A percentile compares a stretch with the other conserved stretches of the same genome.
Conservation (phyloP, 2,329 filamentous ascomycete species). For the Thelonectria rubi region DNA sequence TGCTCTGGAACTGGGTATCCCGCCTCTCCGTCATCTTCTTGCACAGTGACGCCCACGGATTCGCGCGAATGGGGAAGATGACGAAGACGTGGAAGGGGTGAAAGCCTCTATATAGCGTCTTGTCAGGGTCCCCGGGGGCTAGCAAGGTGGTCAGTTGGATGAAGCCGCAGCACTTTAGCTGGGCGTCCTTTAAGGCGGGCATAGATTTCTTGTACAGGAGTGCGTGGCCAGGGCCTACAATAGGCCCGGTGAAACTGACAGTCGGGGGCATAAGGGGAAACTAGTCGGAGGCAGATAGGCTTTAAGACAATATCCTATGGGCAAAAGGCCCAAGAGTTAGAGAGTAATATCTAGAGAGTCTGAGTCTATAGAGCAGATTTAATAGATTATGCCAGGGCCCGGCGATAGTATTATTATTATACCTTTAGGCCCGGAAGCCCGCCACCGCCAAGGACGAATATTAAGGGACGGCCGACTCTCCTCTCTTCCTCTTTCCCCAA, state of each 20-base stretch:
- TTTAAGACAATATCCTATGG: neutral
- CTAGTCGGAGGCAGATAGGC: no score
- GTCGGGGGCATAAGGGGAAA: constrained; percentile 1
- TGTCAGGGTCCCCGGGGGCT: neutral
- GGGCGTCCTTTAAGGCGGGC: neutral
- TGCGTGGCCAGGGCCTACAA: neutral
- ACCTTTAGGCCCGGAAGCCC: no score
- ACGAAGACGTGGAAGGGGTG: constrained; percentile 5
- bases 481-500: no score
- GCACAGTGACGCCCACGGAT: neutral
- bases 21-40: constrained; percentile 6
- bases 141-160: neutral
- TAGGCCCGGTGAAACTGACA: neutral
- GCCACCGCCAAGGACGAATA: no score
- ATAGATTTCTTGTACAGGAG: neutral
- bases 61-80: constrained; percentile 1
- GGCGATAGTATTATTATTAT: no score
- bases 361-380: no score
- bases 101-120: neutral
- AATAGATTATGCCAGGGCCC: no score
- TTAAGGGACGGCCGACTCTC: no score
- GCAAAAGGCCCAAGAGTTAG: constrained; percentile 8
- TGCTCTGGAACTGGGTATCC: constrained; percentile 2
- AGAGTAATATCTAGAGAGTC: constrained; percentile 1
- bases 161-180: constrained; percentile 5